These are phyloP conservation scores for Macrocybe gigantea DNA, from an alignment of 768 basidiomycete genomes.

Conservation along the genomic window DNA sequence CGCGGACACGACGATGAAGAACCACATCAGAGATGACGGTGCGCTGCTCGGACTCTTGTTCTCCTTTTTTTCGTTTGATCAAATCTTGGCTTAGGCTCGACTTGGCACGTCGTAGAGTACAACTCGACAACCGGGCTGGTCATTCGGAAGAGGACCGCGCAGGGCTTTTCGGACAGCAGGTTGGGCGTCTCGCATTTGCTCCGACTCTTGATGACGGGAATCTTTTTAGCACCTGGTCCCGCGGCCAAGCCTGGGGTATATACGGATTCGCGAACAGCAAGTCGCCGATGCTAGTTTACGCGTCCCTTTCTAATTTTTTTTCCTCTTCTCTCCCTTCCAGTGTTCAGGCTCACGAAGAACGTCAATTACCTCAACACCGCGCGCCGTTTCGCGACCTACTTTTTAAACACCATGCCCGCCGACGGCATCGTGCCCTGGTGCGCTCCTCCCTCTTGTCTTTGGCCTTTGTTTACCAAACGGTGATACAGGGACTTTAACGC, in stretches of 20 bases:
- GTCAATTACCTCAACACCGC: constrained; percentile 54
- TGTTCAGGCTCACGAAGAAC: constrained; percentile 51
- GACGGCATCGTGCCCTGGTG: constrained; percentile 69
- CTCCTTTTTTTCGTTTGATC: background rate
- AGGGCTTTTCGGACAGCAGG: constrained; percentile 54
- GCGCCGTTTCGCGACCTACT: constrained; percentile 51
- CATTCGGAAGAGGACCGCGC: constrained; percentile 48
- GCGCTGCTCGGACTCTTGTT: constrained; percentile 6
- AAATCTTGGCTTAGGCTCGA: constrained; percentile 28
- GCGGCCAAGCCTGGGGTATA: constrained; percentile 69
- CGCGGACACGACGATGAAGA: constrained; percentile 59
- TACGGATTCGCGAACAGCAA: constrained; percentile 66
- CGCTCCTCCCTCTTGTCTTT: constrained; percentile 7
- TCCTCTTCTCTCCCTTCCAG: constrained; percentile 24
- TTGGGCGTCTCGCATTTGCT: constrained; percentile 4
- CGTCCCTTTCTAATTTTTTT: background rate
- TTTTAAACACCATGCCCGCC: constrained; percentile 50
- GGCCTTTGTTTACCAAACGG: constrained; percentile 1
- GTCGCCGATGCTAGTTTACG: constrained; percentile 15
- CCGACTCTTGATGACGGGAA: too few relatives aligned
- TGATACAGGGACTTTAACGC: constrained; percentile 66
- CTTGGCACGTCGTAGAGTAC: constrained; percentile 64
- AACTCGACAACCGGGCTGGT: constrained; percentile 59
- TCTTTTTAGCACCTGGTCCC: constrained; percentile 57
- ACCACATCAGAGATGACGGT: constrained; percentile 66